Base-by-base conservation (phyloP, 352 stramenopile species). In the Bremia lactucae region DNA sequence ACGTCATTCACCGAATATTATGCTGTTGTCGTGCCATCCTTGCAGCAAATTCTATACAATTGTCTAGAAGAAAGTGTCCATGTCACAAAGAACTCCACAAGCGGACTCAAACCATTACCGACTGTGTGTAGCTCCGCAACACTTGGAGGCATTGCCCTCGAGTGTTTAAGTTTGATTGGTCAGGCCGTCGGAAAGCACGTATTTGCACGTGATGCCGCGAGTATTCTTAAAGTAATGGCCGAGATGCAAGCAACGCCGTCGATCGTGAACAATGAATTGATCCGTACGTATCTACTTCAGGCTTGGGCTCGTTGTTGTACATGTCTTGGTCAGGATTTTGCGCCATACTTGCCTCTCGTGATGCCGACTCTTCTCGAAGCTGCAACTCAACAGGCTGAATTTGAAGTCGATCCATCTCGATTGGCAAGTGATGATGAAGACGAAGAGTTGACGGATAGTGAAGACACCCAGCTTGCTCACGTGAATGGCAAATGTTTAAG, bases 221-320 rank as follows among this genome's bases (percentile, higher is more conserved):
- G 69, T n/a, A 74, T 93, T 31, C 71, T 95, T 44, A 80, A 80
- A 58, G 62, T 94, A 37, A 88, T 90, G 71, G 71, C 72, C 0
- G 70, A 90, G 43, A 90, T 89, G 76, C 76, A 92, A 44, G 77
- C 81, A 39, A 88, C 77, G 9, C 70, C 76, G 3, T 64, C 65
- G 23, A 87, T 89, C 22, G 74, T 79, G 10, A 65, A 75, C 39
- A 85, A 89, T 50, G 80, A 92, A 38, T 78, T 76, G 40, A 83
- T 89, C 31, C 76, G 76, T 18, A 88, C 77, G 22, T 92, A 92
- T 36, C 45, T 92, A 42, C 47, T 89, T 34, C 76, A 91, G 41
- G 79, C 76, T 2, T 92, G 74, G 72, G 74, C 74, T 16, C 72
- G 79, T 1, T 87, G 68, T 37, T 85, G 72, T 36, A 82, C 75